Evolutionary conservation across 257 asterid species (phyloP), one percentile per base, ranked within the genome.

Genomic region (Fraxinus anomala): DNA sequence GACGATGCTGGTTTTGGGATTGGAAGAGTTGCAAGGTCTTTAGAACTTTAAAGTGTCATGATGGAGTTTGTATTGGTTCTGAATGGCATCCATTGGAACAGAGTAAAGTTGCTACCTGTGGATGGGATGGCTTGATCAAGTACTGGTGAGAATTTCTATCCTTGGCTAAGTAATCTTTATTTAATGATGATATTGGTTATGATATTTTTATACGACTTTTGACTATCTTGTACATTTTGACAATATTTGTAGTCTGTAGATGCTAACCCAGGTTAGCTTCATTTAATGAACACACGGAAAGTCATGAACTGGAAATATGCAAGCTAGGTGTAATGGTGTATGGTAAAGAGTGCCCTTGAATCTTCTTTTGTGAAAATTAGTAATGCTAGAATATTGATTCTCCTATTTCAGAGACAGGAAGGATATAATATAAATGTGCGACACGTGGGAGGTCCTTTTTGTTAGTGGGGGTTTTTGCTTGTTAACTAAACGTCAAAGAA

Each of bases 71-170:
- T 84, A 93, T 92, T 75, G 99, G 97, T 74, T 70, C 79, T 39
- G 99, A 79, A 75, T 96, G 99, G 99, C 99, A 96, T 91, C 99
- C 99, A 3, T 79, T 96, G 89, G 99, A 96, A 70, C 99, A 96
- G 83, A 96, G 99, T 81, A 96, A 92, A 90, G 98, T 96, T 81
- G 99, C 99, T 61, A 96, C 99, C n/a, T 93, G 99, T 79, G 99
- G 99, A 39, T 96, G 99, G 99, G 99, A 96, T 84, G 99, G 98
- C 86, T 87, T 92, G 81, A 96, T 96, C 87, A 96, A 96, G 83
- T 96, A 96, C 92, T 96, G 99, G 99, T 91, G 86, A n/a, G 87
- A 21, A 66, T 76, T 84, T 78, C 37, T 13, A 73, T 81, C 74
- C 76, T 73, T 85, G 75, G 67, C 68, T 70, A 56, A 6, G 40